Percentiles rank a stretch among this genome's conserved stretches.
phyloP scores from a whole-genome alignment of 2,329 filamentous ascomycete genomes.

The Didymella keratinophila region DNA sequence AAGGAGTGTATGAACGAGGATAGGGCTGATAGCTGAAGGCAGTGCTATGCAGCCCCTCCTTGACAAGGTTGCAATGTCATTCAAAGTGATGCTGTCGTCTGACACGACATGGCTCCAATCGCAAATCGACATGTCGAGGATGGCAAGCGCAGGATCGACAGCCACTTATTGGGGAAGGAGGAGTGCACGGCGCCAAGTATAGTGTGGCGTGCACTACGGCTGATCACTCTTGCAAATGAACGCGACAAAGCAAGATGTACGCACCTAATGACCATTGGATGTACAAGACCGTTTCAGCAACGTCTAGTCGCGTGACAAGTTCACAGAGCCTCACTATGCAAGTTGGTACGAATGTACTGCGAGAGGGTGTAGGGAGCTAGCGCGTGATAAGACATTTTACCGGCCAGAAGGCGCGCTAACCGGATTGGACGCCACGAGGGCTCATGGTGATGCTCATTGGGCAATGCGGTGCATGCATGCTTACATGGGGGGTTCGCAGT shows the following conservation, averaged over 20 bases:
- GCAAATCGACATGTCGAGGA: neutral
- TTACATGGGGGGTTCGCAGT: neutral
- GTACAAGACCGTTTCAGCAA: neutral
- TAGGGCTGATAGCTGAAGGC: too few species aligned
- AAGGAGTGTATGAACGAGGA: neutral
- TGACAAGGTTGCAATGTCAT: slow-evolving; percentile 1
- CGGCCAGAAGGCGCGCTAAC: slow-evolving; percentile 28
- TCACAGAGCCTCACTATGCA: slow-evolving; percentile 9
- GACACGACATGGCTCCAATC: neutral
- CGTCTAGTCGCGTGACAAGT: neutral
- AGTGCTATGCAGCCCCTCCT: neutral
- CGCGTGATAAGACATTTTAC: slow-evolving; percentile 34
- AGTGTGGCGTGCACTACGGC: slow-evolving; percentile 11
- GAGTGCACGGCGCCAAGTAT: slow-evolving; percentile 11
- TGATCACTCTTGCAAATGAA: neutral
- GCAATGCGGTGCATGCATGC: neutral
- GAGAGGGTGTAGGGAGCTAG: slow-evolving; percentile 11
- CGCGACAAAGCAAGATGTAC: neutral
- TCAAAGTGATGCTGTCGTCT: neutral
- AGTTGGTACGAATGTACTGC: slow-evolving; percentile 22
- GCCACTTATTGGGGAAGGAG: slow-evolving; percentile 1
- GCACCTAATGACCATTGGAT: slow-evolving; percentile 18
- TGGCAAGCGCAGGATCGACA: neutral
- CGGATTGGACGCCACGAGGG: slow-evolving; percentile 28
- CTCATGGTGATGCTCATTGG: slow-evolving; percentile 30